These are phyloP conservation scores for Dissophora ornata DNA, from an alignment of 192 early-diverging fungal species.

Conservation along the genomic window DNA sequence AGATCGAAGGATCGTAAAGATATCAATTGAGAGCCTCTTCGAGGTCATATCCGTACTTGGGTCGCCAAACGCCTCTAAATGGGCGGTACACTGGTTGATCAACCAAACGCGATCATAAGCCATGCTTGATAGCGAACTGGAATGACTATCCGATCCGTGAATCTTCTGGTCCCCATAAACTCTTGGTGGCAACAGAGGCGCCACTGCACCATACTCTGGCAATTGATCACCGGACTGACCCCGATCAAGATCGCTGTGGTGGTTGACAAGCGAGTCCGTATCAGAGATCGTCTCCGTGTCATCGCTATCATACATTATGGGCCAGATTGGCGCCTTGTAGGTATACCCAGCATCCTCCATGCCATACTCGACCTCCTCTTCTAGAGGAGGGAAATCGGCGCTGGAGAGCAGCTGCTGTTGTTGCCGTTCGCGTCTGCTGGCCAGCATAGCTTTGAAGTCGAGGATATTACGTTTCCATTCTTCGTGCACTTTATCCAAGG, in stretches of 20 bases:
- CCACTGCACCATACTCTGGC: slow-evolving; percentile 9
- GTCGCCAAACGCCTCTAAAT: slow-evolving; percentile 56
- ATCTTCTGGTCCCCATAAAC: neutral
- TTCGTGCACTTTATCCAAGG: slow-evolving; percentile 29
- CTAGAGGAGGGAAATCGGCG: slow-evolving; percentile 36
- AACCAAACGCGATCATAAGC: slow-evolving; percentile 36
- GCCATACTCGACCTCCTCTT: slow-evolving; percentile 46
- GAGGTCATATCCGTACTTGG: slow-evolving; percentile 57
- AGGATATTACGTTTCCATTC: slow-evolving; percentile 35
- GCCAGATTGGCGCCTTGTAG: slow-evolving; percentile 47
- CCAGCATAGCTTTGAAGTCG: slow-evolving; percentile 32
- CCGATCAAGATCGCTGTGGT: neutral
- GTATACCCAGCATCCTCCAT: slow-evolving; percentile 37
- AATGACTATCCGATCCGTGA: neutral
- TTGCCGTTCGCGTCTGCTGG: slow-evolving; percentile 1
- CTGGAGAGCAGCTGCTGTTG: slow-evolving; percentile 17
- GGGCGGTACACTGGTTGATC: slow-evolving; percentile 64
- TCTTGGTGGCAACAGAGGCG: slow-evolving; percentile 11
- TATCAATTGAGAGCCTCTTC: slow-evolving; percentile 70
- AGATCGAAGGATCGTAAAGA: slow-evolving; percentile 77
- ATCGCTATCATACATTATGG: slow-evolving; percentile 37
- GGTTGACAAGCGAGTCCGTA: slow-evolving; percentile 14
- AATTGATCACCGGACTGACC: slow-evolving; percentile 1
- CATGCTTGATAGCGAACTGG: slow-evolving; percentile 15
- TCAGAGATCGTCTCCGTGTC: slow-evolving; percentile 51